Base-by-base conservation (phyloP, 148 eudicot genomes). In the Vaccinium corymbosum region DNA sequence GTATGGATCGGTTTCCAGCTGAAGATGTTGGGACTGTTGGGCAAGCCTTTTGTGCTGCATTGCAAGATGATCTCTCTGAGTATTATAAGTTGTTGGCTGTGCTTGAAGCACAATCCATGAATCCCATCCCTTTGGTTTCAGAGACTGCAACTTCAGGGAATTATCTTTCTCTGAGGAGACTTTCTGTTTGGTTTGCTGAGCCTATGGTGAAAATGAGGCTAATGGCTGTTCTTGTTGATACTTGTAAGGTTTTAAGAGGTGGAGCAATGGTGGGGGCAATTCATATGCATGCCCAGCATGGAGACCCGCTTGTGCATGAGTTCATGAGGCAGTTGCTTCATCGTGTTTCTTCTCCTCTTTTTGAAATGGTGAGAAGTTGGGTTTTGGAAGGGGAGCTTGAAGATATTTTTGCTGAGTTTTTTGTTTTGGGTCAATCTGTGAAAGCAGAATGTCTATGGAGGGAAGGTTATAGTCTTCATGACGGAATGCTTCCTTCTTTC, bases 291-390 rank as follows among this genome's bases (percentile, higher is more conserved):
- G 98, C 99, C 1, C 97, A 93, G 76, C 99, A 97, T 86, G 99
- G 99, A 53, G 99, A 97, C 76, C 99, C 99, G 0, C 89, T 97
- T 49, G 97, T 97, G 70, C 92, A 94, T 77, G 96, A 94, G 48
- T 97, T 97, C 81, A 94, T 97, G 99, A 93, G 89, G 79, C 87
- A 93, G 84, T 86, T 97, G 73, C 92, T 97, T 49, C 93, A 93
- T 22, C 86, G 99, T 52, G 99, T 94, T 78, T 94, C 97, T 80
- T 94, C 98, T 11, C 99, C 99, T 7, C 90, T 97, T 80, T 97
- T 97, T 91, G 99, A 97, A 86, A 97, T 97, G 99, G 99, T 97
- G 87, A 91, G 98, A 90, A 97, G 98, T 85, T 97, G 99, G 99
- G 99, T 97, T 25, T 86, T 94, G 85, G 98, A 94, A 90, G 99